Percentiles rank a stretch among this genome's conserved stretches.
phyloP scores from a whole-genome alignment of 257 asterid genomes.

The Solanum dulcamara region DNA sequence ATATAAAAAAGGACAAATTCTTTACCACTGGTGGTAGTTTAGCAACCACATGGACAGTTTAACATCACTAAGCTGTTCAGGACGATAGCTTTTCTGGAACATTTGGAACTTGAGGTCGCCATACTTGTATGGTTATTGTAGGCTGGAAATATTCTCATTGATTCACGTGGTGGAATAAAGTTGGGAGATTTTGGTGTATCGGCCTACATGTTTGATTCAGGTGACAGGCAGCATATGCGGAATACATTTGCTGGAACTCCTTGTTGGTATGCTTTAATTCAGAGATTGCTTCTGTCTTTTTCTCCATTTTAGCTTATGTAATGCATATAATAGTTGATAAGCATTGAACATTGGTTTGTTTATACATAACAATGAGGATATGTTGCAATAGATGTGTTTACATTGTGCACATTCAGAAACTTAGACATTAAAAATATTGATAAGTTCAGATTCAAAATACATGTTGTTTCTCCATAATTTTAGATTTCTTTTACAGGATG shows the following conservation, averaged over 20 bases:
- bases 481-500: conserved; percentile 42
- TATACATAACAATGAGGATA: background rate
- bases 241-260: conserved; percentile 91
- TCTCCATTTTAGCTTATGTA: background rate
- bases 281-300: background rate
- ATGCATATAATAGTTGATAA: background rate
- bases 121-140: conserved; percentile 13
- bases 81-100: background rate
- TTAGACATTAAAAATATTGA: background rate
- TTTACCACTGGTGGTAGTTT: background rate
- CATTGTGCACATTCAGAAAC: background rate
- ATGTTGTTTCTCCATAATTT: background rate
- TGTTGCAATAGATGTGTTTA: background rate
- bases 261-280: conserved; percentile 44
- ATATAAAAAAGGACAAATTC: background rate
- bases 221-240: conserved; percentile 77
- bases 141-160: conserved; percentile 85
- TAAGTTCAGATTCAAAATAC: background rate
- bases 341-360: background rate
- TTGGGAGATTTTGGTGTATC: conserved; percentile 90
- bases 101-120: background rate
- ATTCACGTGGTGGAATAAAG: conserved; percentile 60
- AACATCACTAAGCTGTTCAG: background rate
- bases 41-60: background rate
- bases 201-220: conserved; percentile 75